A percentile compares a stretch with the other conserved stretches of the same genome.
These are phyloP conservation scores for Sporothrix curviconia DNA, from an alignment of 2,329 filamentous ascomycete genomes.

Conservation along the genomic window DNA sequence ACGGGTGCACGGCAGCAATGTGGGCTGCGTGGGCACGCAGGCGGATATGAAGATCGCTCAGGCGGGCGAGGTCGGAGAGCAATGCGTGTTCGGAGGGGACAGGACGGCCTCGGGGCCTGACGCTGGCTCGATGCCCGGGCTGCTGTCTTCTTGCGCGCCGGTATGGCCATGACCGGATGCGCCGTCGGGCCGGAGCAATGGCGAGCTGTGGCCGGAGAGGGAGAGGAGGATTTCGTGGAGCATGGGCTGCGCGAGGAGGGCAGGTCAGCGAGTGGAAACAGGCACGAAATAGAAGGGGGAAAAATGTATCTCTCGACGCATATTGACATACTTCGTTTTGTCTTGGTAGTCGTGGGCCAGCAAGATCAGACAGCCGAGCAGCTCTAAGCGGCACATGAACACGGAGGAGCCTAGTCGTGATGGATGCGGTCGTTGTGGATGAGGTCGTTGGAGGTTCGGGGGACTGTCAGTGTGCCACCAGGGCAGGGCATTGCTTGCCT, in stretches of 20 bases:
- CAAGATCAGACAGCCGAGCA: constrained; percentile 20
- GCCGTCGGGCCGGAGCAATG: constrained; percentile 61
- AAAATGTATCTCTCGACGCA: too few species aligned
- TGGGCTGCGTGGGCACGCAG: constrained; percentile 60
- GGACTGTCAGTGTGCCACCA: neutral
- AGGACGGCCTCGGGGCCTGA: constrained; percentile 38
- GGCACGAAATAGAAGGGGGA: neutral
- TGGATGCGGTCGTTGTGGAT: neutral
- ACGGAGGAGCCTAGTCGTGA: neutral
- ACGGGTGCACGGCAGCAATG: constrained; percentile 65
- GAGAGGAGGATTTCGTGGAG: constrained; percentile 98
- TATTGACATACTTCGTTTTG: neutral
- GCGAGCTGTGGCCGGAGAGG: constrained; percentile 87
- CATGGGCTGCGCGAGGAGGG: constrained; percentile 49
- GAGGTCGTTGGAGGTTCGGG: neutral
- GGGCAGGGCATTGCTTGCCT: neutral
- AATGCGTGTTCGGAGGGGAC: constrained; percentile 80
- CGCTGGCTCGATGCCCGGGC: constrained; percentile 3
- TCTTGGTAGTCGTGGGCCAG: constrained; percentile 16
- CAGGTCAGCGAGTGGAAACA: neutral
- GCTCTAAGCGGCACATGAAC: constrained; percentile 19
- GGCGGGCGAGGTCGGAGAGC: constrained; percentile 65
- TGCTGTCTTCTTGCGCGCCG: constrained; percentile 15
- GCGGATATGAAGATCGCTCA: constrained; percentile 71
- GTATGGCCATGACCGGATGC: constrained; percentile 29